These are phyloP conservation scores for Medakamo hakoo DNA, from an alignment of 139 green algal species.

Conservation along the genomic window DNA sequence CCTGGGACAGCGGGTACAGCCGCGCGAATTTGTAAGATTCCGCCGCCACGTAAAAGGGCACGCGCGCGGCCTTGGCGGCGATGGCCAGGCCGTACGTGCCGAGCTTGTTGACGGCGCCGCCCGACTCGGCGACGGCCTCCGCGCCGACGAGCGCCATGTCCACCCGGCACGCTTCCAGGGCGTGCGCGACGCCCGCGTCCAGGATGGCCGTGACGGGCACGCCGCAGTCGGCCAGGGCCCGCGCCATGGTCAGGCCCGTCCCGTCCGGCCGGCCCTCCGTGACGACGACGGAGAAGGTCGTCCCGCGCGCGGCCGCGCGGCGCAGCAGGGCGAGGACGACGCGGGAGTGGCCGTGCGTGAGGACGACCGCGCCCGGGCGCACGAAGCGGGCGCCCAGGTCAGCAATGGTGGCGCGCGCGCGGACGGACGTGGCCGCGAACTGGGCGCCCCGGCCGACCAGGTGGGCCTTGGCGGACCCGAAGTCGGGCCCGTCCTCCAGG, in stretches of 20 bases:
- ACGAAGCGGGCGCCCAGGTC: conserved; percentile 79
- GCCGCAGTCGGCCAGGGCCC: conserved; percentile 40
- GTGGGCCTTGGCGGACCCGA: conserved; percentile 41
- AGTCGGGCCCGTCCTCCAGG: conserved; percentile 61
- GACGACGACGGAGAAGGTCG: conserved; percentile 80
- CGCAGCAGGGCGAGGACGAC: conserved; percentile 72
- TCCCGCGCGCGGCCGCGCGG: conserved; percentile 47
- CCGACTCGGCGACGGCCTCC: conserved; percentile 88
- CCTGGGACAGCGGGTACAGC: conserved; percentile 52
- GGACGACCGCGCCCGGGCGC: conserved; percentile 41
- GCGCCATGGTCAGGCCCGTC: conserved; percentile 58
- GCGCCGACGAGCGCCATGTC: conserved; percentile 86
- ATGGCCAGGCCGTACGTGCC: conserved; percentile 42
- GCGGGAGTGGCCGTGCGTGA: conserved; percentile 78
- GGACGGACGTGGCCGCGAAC: conserved; percentile 69
- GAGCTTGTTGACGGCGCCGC: conserved; percentile 92
- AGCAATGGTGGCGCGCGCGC: conserved; percentile 67
- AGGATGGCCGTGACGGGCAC: conserved; percentile 71
- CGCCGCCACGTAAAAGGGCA: conserved; percentile 85
- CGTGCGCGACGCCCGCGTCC: conserved; percentile 63
- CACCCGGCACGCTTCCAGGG: conserved; percentile 56
- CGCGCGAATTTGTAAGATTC: conserved; percentile 91
- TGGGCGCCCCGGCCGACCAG: conserved; percentile 30
- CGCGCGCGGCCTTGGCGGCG: conserved; percentile 53
- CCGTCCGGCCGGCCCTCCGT: conserved; percentile 75